Percentiles rank a stretch among this genome's conserved stretches.
These are phyloP conservation scores for Strobilomyces confusus DNA, from an alignment of 768 basidiomycete species.

Conservation along the genomic window DNA sequence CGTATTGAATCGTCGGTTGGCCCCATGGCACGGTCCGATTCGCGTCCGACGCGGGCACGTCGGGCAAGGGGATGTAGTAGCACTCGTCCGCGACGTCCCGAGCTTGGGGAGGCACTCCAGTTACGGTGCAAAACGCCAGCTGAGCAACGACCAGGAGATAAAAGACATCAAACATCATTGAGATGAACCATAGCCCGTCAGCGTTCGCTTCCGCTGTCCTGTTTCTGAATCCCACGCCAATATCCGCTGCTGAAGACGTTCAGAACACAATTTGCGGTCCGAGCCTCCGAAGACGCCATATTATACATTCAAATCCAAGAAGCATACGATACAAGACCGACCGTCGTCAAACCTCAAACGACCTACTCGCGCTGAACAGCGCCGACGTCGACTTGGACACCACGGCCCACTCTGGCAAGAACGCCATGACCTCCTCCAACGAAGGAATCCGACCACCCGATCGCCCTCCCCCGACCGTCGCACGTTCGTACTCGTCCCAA, in stretches of 20 bases:
- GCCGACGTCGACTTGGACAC: constrained; percentile 54
- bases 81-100: constrained; percentile 9
- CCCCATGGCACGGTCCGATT: constrained; percentile 24
- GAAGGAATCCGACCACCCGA: constrained; percentile 56
- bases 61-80: constrained; percentile 13
- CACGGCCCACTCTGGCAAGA: constrained; percentile 66
- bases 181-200: no score
- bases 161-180: neutral
- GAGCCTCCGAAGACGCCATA: neutral
- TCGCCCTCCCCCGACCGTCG: constrained; percentile 42
- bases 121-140: neutral
- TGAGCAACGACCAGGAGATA: neutral
- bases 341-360: constrained; percentile 19
- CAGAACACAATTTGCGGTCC: no score
- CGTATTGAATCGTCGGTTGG: constrained; percentile 12
- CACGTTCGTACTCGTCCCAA: constrained; percentile 68
- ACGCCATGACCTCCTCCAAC: constrained; percentile 58
- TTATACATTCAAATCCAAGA: neutral
- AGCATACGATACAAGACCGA: neutral
- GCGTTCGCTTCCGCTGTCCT: no score
- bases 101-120: neutral
- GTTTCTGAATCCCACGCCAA: no score
- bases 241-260: no score
- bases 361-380: constrained; percentile 48
- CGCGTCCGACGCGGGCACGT: constrained; percentile 12